These are phyloP conservation scores for Delonix regia DNA, from an alignment of 306 rosid genomes.

Conservation along the genomic window DNA sequence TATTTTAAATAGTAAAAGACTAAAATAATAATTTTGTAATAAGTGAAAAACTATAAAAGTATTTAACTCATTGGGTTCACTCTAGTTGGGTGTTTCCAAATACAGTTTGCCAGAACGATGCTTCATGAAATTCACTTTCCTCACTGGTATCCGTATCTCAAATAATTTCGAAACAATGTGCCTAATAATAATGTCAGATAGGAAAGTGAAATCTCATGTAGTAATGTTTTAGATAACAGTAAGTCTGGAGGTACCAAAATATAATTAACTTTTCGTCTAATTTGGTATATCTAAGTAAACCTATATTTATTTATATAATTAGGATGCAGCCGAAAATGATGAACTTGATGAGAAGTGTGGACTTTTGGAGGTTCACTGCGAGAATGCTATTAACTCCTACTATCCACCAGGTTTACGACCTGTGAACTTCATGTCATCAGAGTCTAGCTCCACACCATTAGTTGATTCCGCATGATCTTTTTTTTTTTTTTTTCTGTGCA, in stretches of 20 bases:
- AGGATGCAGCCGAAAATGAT: constrained; percentile 84
- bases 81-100: too few species aligned
- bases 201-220: neutral
- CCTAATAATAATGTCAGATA: neutral
- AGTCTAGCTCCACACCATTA: constrained; percentile 53
- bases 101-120: neutral
- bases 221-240: neutral
- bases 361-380: constrained; percentile 57
- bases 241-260: neutral
- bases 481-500: neutral
- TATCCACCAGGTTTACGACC: constrained; percentile 70
- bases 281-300: neutral
- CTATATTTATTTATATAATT: neutral
- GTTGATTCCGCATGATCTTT: constrained; percentile 40
- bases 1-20: too few species aligned
- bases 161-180: neutral
- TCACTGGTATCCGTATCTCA: neutral
- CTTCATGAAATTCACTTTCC: neutral
- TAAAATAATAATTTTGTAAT: too few species aligned
- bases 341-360: constrained; percentile 60
- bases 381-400: constrained; percentile 70
- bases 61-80: neutral
- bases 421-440: constrained; percentile 51
- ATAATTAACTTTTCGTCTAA: neutral
- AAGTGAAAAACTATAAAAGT: too few species aligned